Evolutionary conservation across 192 early-diverging fungal species (phyloP).

Genomic region (Dissophora ornata): DNA sequence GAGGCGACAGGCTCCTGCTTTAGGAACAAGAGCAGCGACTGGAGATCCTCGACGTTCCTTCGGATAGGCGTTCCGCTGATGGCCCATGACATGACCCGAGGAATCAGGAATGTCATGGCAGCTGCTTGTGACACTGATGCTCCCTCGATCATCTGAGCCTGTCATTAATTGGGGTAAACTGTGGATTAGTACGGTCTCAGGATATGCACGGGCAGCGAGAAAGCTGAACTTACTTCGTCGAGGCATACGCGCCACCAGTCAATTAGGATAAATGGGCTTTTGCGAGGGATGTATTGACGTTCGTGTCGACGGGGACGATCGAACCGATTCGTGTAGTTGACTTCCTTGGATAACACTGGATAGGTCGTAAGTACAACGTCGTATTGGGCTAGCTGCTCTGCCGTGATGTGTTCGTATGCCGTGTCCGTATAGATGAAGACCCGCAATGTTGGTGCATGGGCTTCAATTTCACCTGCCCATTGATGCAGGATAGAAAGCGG

Average conservation of each 20-base stretch:
- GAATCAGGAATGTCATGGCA: conserved; percentile 67
- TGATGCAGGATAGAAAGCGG: conserved; percentile 72
- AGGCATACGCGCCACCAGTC: conserved; percentile 72
- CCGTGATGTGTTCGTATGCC: conserved; percentile 39
- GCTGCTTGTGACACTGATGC: conserved; percentile 54
- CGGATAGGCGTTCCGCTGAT: conserved; percentile 72
- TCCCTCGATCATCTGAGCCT: conserved; percentile 74
- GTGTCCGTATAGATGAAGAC: conserved; percentile 52
- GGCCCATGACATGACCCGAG: conserved; percentile 69
- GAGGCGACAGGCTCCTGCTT: conserved; percentile 50
- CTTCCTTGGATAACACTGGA: conserved; percentile 60
- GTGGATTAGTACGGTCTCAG: background rate
- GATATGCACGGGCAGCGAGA: background rate
- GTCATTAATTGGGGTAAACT: background rate
- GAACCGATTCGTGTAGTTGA: conserved; percentile 58
- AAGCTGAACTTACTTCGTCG: conserved; percentile 61
- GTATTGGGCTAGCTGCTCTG: conserved; percentile 45
- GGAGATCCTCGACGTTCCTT: conserved; percentile 59
- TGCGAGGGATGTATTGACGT: conserved; percentile 50
- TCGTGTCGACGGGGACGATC: conserved; percentile 56
- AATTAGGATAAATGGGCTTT: conserved; percentile 58
- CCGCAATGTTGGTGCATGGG: conserved; percentile 62
- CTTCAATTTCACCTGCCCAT: conserved; percentile 68
- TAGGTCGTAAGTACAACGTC: conserved; percentile 76
- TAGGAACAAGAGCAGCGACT: conserved; percentile 65